These are phyloP conservation scores for Ophiosphaerella herpotricha DNA, from an alignment of 2,329 filamentous ascomycete genomes.

Conservation along the genomic window DNA sequence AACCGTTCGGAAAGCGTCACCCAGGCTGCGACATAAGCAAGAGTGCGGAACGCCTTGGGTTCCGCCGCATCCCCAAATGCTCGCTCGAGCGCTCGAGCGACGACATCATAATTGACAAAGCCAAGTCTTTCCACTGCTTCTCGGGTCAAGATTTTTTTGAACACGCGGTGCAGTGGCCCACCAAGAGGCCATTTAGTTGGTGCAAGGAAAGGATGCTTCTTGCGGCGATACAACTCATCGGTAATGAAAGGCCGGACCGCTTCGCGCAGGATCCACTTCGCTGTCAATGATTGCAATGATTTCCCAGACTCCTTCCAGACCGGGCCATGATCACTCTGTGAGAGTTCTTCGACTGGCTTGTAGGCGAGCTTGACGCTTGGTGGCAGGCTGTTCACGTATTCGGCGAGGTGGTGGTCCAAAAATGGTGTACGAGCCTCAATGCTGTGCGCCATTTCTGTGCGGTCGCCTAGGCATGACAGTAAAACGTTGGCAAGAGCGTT, in stretches of 20 bases:
- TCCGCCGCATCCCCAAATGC: too few relatives aligned
- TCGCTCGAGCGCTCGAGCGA: too few relatives aligned
- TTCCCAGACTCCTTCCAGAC: background rate
- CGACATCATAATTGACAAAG: conserved; percentile 35
- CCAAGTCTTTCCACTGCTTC: conserved; percentile 32
- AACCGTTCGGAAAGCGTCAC: too few relatives aligned
- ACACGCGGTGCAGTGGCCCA: conserved; percentile 50
- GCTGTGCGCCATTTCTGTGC: conserved; percentile 50
- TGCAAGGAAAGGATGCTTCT: conserved; percentile 54
- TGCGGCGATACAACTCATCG: conserved; percentile 56
- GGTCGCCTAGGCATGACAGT: conserved; percentile 51
- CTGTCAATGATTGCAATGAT: conserved; percentile 20
- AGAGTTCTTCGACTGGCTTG: conserved; percentile 18
- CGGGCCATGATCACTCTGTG: background rate
- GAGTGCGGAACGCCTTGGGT: too few relatives aligned
- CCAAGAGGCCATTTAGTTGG: conserved; percentile 48
- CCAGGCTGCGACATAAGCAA: too few relatives aligned
- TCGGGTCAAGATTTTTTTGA: conserved; percentile 26
- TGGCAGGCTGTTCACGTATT: conserved; percentile 46
- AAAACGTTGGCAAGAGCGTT: conserved; percentile 36
- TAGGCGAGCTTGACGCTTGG: conserved; percentile 42
- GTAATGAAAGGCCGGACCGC: conserved; percentile 57
- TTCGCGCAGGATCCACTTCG: conserved; percentile 59
- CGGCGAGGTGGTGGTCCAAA: conserved; percentile 46
- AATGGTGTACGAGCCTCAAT: conserved; percentile 49